A percentile compares a stretch with the other conserved stretches of the same genome.
Conservation (phyloP, 352 stramenopile genomes). For the Peronospora destructor region DNA sequence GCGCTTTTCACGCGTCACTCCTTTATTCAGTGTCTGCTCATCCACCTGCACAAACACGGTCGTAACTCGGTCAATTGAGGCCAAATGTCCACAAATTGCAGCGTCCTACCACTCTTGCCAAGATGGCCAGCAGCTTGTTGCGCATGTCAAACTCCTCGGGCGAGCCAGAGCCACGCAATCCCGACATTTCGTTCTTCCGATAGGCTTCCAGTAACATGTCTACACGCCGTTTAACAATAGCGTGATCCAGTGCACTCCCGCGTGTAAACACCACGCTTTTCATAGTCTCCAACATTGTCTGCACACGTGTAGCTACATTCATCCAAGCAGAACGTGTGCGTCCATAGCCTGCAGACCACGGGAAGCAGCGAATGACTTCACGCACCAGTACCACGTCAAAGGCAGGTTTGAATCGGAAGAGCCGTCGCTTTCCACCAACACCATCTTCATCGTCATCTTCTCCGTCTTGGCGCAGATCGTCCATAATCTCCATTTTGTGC, state of each 20-base stretch:
- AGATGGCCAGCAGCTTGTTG: constrained; percentile 34
- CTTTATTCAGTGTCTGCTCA: constrained; percentile 33
- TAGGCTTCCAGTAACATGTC: constrained; percentile 36
- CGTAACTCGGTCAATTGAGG: constrained; percentile 8
- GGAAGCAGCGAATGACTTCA: constrained; percentile 37
- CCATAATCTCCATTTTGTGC: constrained; percentile 19
- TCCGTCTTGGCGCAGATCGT: constrained; percentile 19
- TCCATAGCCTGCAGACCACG: constrained; percentile 36
- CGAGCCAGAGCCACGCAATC: constrained; percentile 26
- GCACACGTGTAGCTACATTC: constrained; percentile 26
- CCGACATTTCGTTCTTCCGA: constrained; percentile 34
- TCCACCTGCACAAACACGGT: constrained; percentile 23
- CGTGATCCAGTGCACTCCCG: constrained; percentile 26
- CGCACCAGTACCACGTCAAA: constrained; percentile 35
- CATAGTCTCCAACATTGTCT: constrained; percentile 20
- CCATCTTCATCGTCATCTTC: constrained; percentile 24
- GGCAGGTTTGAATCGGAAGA: constrained; percentile 36
- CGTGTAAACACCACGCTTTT: constrained; percentile 20
- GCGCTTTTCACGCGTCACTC: constrained; percentile 29
- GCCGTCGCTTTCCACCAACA: constrained; percentile 21
- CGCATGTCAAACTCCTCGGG: constrained; percentile 34
- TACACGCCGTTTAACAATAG: constrained; percentile 34
- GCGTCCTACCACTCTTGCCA: constrained; percentile 23
- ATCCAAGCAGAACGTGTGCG: constrained; percentile 38
- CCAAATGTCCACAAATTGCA: background rate